Conservation (phyloP, 257 asterid genomes). For the Echites panduratus region DNA sequence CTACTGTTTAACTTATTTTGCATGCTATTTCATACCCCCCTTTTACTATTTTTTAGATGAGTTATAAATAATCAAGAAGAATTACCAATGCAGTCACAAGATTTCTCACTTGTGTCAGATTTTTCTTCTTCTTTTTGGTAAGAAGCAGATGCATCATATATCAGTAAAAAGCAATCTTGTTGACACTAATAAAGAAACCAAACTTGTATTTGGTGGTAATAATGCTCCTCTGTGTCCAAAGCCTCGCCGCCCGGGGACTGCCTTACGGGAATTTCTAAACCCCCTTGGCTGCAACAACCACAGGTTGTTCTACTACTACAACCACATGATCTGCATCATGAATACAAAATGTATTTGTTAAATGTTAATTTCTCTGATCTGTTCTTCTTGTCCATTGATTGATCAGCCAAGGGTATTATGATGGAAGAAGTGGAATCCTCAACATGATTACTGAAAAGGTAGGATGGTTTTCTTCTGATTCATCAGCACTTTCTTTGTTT, state of each 20-base stretch:
- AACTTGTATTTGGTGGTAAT: slow-evolving; percentile 19
- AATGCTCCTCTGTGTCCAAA: slow-evolving; percentile 53
- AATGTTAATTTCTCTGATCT: neutral
- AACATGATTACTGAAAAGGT: slow-evolving; percentile 47
- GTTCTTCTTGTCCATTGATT: neutral
- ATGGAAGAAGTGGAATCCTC: slow-evolving; percentile 42
- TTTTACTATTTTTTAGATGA: neutral
- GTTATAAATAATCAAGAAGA: slow-evolving; percentile 19
- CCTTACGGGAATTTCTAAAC: slow-evolving; percentile 41
- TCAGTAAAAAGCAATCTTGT: slow-evolving; percentile 30
- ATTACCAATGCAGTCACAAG: slow-evolving; percentile 17
- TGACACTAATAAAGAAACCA: slow-evolving; percentile 24
- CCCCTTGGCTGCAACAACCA: slow-evolving; percentile 30
- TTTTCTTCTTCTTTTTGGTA: slow-evolving; percentile 3
- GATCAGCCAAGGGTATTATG: slow-evolving; percentile 32
- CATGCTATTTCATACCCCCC: neutral
- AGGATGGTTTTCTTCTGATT: neutral
- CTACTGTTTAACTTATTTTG: slow-evolving; percentile 5
- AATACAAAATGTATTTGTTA: no score
- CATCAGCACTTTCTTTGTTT: neutral
- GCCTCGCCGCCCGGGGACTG: slow-evolving; percentile 46
- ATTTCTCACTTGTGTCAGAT: slow-evolving; percentile 13
- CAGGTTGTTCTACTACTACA: slow-evolving; percentile 36
- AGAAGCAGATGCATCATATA: slow-evolving; percentile 41
- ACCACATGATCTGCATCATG: neutral